Percentiles rank a stretch among this genome's conserved stretches.
phyloP scores from a whole-genome alignment of 345 rosid species.

The Lenwebbia sp. region DNA sequence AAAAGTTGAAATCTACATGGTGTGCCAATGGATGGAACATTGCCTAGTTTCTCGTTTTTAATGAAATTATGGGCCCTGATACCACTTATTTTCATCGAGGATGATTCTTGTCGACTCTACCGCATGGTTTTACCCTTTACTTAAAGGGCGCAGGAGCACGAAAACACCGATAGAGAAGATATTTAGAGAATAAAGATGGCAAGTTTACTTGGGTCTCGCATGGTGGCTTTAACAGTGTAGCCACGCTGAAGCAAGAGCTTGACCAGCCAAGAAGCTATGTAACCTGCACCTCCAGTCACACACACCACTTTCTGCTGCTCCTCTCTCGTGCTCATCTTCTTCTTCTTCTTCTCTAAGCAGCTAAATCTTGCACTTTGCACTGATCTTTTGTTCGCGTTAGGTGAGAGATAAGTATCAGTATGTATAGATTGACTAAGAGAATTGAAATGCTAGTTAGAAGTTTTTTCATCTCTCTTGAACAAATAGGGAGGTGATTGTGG shows the following conservation, averaged over 20 bases:
- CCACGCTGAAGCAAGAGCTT: constrained; percentile 31
- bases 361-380: no score
- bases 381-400: no score
- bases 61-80: background rate
- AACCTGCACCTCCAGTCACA: constrained; percentile 39
- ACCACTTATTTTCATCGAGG: background rate
- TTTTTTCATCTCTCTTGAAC: no score
- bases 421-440: no score
- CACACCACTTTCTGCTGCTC: constrained; percentile 13
- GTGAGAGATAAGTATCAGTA: no score
- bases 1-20: background rate
- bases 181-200: background rate
- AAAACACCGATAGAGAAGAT: background rate
- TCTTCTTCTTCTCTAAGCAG: background rate
- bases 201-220: constrained; percentile 4
- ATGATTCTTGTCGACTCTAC: background rate
- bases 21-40: background rate
- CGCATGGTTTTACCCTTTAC: background rate
- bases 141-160: background rate
- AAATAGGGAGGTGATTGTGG: no score
- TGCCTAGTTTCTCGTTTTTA: background rate
- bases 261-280: no score
- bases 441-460: no score
- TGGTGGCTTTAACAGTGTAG: constrained; percentile 34
- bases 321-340: background rate